Evolutionary conservation across 2,329 filamentous ascomycete genomes (phyloP), one percentile per base, ranked within the genome.

Genomic region (Cryoendolithus antarcticus): DNA sequence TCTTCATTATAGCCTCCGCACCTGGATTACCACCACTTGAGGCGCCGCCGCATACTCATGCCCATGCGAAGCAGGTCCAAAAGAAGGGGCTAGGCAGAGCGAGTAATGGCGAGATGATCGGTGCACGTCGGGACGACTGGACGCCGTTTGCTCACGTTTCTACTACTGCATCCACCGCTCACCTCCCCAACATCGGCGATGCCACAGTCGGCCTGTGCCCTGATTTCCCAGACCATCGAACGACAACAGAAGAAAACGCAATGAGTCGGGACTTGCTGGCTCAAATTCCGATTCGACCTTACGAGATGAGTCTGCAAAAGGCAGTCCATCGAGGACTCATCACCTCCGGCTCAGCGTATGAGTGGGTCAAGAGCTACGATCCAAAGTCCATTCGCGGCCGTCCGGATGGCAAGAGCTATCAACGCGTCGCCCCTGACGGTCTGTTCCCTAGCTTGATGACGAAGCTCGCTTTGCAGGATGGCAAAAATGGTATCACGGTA

Each of bases 1-100:
- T 89, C 0, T 86, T 93, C 43, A 66, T 91, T 1, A 65, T 71
- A 2, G 80, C 86, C 44, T 74, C 82, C 1, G 81, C 81, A 0
- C 80, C 83, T 0, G 79, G 76, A 0, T 59, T 74, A 3, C 57
- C 54, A 2, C 70, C 81, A 0, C 73, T 82, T 0, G 53, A 60
- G 0, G 62, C 66, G 2, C 82, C 81, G 0, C 45, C 57, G 0
- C 64, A 72, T 0, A 82, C 81, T 0, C 82, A 89, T 52, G 71
- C 72, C 0, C 75, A 81, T 41, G 48, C 49, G 0, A 54, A 35
- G 9, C 11, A 27, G 1, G 32, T 58, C 1, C 5, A 27, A 27
- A 49, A 47, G 1, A 50, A 55, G 3, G 61, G 60, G 1, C 58
- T 86, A 0, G 82, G 83, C 0, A 62, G 57, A 28, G 66, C 74